Evolutionary conservation across 208 protist genomes (phyloP).

Genomic region (Acanthamoeba lenticulata): DNA sequence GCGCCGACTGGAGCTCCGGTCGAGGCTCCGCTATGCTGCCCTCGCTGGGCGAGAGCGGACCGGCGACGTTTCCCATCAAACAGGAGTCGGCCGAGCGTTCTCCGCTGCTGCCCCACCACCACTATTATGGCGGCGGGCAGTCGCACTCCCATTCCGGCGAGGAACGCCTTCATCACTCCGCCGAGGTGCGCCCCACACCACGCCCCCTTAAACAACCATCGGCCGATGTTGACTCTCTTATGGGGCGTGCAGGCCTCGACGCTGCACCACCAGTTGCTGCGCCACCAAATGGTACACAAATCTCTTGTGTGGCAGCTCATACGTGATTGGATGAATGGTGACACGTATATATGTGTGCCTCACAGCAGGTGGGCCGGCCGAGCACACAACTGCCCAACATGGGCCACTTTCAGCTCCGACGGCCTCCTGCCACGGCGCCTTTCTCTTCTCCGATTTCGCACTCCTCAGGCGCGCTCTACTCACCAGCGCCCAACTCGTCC

Average conservation of each 20-base stretch:
- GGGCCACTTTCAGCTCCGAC: not conserved
- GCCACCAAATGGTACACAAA: not conserved
- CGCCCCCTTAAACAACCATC: not conserved
- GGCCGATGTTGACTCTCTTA: not conserved
- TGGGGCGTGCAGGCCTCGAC: not conserved
- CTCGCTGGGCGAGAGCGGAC: not conserved
- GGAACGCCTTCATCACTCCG: not conserved
- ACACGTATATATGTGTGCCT: not conserved
- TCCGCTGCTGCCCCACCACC: not conserved
- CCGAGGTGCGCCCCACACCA: not conserved
- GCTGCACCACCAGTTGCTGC: not conserved
- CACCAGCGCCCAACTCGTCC: not conserved
- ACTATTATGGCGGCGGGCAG: not conserved
- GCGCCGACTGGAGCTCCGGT: not conserved
- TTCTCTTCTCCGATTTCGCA: not conserved
- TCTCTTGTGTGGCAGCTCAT: not conserved
- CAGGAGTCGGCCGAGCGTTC: not conserved
- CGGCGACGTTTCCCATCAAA: not conserved
- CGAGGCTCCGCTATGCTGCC: not conserved
- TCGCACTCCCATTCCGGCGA: not conserved
- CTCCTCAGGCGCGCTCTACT: not conserved
- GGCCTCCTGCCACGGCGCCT: not conserved
- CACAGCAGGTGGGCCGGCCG: not conserved
- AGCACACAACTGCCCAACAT: not conserved
- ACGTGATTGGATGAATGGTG: not conserved